Conservation (phyloP, 495 filamentous ascomycete species). For the Xanthoparmelia taractica region DNA sequence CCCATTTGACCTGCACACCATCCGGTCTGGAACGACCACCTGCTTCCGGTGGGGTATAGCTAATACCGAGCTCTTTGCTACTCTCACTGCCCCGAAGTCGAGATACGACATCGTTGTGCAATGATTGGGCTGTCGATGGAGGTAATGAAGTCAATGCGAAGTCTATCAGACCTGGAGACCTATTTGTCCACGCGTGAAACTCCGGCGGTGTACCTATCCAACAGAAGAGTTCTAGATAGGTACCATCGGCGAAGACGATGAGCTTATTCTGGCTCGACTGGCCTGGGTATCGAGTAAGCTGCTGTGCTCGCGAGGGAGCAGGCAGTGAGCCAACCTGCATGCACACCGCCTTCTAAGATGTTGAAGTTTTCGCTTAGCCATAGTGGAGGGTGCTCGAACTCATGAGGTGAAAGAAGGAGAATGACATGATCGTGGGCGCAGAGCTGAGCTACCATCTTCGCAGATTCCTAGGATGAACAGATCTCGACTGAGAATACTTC, state of each 20-base stretch:
- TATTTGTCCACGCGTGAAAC: not conserved
- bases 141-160: constrained; percentile 1
- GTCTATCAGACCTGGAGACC: not conserved
- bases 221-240: constrained; percentile 4
- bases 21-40: not conserved
- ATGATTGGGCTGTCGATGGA: constrained; percentile 4
- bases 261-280: constrained; percentile 7
- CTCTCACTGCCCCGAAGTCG: not conserved
- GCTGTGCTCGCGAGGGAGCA: too few species aligned
- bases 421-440: constrained; percentile 5
- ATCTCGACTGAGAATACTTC: not conserved
- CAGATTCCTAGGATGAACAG: not conserved
- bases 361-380: constrained; percentile 4
- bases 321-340: not conserved
- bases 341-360: not conserved
- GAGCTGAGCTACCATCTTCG: not conserved
- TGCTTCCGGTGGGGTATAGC: not conserved
- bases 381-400: not conserved
- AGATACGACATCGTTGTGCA: not conserved
- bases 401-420: not conserved
- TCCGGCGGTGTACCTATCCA: not conserved
- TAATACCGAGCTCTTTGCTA: not conserved
- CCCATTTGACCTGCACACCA: not conserved
- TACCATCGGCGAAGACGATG: constrained; percentile 6
- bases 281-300: not conserved